Evolutionary conservation across 1,284 basidiomycete species (phyloP).

Genomic region (Microbotryomycetes sp.): DNA sequence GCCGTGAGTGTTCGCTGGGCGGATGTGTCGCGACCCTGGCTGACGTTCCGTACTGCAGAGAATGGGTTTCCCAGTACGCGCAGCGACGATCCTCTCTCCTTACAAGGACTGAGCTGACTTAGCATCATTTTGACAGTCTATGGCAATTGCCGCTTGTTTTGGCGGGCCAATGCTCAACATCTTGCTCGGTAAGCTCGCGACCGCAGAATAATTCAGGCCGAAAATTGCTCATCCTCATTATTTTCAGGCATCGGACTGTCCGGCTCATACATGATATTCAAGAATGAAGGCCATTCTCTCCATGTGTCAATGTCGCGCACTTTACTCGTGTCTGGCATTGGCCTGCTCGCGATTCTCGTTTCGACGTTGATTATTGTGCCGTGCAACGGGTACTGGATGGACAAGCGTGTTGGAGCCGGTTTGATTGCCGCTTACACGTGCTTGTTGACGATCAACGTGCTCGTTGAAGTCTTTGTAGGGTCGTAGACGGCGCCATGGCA

Average conservation of each 20-base stretch:
- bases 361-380: constrained; percentile 79
- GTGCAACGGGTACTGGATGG: constrained; percentile 70
- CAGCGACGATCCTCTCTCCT: constrained; percentile 84
- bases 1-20: constrained; percentile 45
- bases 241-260: constrained; percentile 52
- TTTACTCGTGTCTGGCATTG: constrained; percentile 70
- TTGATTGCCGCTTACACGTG: constrained; percentile 64
- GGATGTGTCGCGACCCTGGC: no score
- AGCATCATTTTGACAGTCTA: constrained; percentile 63
- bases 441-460: constrained; percentile 15
- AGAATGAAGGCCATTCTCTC: constrained; percentile 52
- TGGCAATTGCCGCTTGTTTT: constrained; percentile 90
- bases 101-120: constrained; percentile 61
- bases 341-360: constrained; percentile 64
- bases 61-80: constrained; percentile 55
- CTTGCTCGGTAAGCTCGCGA: constrained; percentile 65
- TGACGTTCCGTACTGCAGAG: not conserved
- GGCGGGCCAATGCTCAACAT: constrained; percentile 96
- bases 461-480: constrained; percentile 15
- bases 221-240: no score
- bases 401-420: constrained; percentile 67
- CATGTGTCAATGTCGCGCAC: constrained; percentile 70
- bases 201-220: no score
- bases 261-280: constrained; percentile 61
- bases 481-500: no score